phyloP scores from a whole-genome alignment of 2,329 filamentous ascomycete genomes.

The Aspergillus pseudoviridinutans region DNA sequence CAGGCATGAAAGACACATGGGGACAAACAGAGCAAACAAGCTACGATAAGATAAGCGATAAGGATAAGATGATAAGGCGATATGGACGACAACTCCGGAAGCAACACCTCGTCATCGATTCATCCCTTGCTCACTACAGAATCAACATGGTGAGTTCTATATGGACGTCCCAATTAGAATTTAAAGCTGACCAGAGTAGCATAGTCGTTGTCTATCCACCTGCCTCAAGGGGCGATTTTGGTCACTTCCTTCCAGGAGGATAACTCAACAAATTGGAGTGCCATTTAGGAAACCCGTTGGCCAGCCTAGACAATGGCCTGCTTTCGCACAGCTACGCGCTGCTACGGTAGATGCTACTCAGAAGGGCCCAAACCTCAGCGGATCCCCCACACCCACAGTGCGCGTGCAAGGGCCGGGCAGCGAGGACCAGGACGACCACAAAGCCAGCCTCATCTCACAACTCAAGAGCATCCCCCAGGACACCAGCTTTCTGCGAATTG shows the following conservation, averaged over 20 bases:
- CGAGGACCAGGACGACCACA: neutral
- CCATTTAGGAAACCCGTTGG: neutral
- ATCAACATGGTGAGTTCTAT: neutral
- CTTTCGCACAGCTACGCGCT: neutral
- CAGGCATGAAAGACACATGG: neutral
- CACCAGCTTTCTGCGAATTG: neutral
- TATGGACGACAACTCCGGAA: neutral
- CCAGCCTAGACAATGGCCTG: neutral
- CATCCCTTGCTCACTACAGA: neutral
- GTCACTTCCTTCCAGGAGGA: neutral
- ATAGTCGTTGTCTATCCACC: neutral
- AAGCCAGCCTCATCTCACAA: neutral
- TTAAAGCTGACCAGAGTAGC: neutral
- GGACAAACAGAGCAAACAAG: neutral
- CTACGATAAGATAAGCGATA: neutral
- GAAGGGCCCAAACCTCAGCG: neutral
- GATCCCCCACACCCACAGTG: neutral
- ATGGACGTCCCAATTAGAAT: neutral
- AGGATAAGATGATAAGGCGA: neutral
- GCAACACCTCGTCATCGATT: neutral
- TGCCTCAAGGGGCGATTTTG: neutral
- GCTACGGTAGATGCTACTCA: neutral
- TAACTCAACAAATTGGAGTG: neutral
- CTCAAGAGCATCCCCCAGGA: neutral
- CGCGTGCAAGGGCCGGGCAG: neutral